phyloP scores from a whole-genome alignment of 2,329 filamentous ascomycete species.

The Ascochyta fabae region DNA sequence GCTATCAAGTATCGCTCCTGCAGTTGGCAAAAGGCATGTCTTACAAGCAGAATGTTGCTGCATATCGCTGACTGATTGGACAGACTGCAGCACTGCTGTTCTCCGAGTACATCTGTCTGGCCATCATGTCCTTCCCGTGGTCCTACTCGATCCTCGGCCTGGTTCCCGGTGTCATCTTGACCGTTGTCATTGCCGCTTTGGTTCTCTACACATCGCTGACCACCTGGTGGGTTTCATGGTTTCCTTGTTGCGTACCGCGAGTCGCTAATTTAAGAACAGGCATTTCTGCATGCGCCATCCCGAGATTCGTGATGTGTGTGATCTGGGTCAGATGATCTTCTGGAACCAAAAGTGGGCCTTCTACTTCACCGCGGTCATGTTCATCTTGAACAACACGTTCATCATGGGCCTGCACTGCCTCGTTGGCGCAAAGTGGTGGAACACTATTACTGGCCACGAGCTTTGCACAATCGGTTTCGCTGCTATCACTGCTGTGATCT shows the following conservation, averaged over 20 bases:
- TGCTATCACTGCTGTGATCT: constrained; percentile 75
- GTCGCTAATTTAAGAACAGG: constrained; percentile 57
- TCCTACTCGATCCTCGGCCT: constrained; percentile 88
- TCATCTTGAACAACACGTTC: constrained; percentile 92
- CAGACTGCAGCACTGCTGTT: constrained; percentile 88
- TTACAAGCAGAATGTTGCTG: neutral
- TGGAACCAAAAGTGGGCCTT: constrained; percentile 79
- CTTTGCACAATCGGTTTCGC: constrained; percentile 83
- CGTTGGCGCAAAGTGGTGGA: constrained; percentile 84
- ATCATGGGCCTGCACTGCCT: constrained; percentile 86
- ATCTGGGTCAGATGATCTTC: constrained; percentile 94
- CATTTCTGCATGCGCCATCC: constrained; percentile 90
- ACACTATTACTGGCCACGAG: constrained; percentile 78
- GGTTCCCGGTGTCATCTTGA: constrained; percentile 85
- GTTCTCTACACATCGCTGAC: constrained; percentile 84
- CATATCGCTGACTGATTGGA: constrained; percentile 15
- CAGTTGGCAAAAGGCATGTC: constrained; percentile 82
- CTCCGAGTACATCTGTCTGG: constrained; percentile 92
- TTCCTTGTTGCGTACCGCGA: neutral
- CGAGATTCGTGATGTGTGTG: constrained; percentile 89
- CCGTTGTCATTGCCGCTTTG: constrained; percentile 74
- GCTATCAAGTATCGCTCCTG: constrained; percentile 92
- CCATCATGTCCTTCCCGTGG: constrained; percentile 95
- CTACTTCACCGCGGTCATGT: constrained; percentile 79
- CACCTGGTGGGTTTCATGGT: constrained; percentile 59